Base-by-base conservation (phyloP, 768 basidiomycete genomes). In the Mycena maculata region DNA sequence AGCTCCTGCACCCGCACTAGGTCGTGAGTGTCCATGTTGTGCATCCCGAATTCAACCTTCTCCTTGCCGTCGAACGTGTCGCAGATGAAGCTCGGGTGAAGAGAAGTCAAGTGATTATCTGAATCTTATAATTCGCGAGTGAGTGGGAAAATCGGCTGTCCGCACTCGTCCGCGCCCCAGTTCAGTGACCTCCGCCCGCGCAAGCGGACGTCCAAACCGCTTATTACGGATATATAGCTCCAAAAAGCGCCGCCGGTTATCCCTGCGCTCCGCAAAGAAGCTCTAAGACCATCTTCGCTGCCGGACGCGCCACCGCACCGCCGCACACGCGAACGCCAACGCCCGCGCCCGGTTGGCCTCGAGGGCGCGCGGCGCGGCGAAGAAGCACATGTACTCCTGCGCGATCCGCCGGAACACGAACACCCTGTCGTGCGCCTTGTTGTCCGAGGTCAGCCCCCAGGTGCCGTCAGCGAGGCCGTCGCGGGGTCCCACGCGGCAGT, bases 251-350 rank as follows among this genome's bases (percentile, higher is more conserved):
- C 67, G 64, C 28, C 77, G 68, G 8, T 62, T 65, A 23, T 73
- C 72, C 12, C 74, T 65, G 4, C 80, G 71, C 47, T 75, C 65
- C 45, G 69, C 60, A 70, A 80, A 76, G 64, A 70, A 76, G 5
- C 64, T 45, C 77, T 76, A 79, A 1, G 76, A 71, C 73, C 75
- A 79, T n/a, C 60, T 33, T 25, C 61, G 57, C 25, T 65, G 62
- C 4, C 75, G 73, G 13, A 74, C 65, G 16, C 72, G 54, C 47
- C 71, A 58, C 30, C 52, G 52, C 18, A 72, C 69, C 9, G 76
- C 75, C 0, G 61, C 48, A 20, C 71, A 41, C 0, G 80, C 81
- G 50, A 75, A 80, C 4, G 56, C 67, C 80, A 77, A 60, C 2
- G 77, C 75, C 1, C 68, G 63, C 9, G 75, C 39, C 36, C 61